Percentiles rank a stretch among this genome's conserved stretches.
These are phyloP conservation scores for Colletotrichum sp. DNA, from an alignment of 2,329 filamentous ascomycete genomes.

Conservation along the genomic window DNA sequence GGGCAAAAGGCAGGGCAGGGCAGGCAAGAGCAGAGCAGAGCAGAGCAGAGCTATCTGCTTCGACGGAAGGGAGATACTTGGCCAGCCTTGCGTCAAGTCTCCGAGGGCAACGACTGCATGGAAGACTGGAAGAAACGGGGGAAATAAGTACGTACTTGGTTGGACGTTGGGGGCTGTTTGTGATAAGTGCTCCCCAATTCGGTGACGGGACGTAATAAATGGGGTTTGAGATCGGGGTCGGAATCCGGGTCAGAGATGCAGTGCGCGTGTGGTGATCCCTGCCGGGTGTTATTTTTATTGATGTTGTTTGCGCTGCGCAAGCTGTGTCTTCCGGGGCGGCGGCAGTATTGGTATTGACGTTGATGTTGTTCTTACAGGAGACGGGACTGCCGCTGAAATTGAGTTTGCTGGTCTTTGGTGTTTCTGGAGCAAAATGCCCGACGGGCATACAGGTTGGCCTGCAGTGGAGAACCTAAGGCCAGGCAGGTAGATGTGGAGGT, in stretches of 20 bases:
- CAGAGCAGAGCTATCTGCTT: not conserved
- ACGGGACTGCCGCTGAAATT: not conserved
- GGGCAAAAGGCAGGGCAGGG: not conserved
- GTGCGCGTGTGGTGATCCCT: not conserved
- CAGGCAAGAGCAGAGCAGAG: no score
- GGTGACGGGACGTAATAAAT: not conserved
- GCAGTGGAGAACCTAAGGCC: not conserved
- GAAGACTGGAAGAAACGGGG: not conserved
- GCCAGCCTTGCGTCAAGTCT: not conserved
- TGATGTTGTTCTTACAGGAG: not conserved
- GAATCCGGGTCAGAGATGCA: constrained; percentile 12
- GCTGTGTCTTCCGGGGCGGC: not conserved
- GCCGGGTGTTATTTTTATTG: not conserved
- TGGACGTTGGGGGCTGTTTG: not conserved
- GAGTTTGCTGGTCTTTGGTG: not conserved
- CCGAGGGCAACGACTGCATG: not conserved
- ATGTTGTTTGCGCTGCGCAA: no score
- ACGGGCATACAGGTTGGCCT: not conserved
- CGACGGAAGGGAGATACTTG: not conserved
- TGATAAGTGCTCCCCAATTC: not conserved
- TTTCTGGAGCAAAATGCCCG: constrained; percentile 13
- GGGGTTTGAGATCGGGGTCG: constrained; percentile 11
- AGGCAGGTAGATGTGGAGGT: not conserved
- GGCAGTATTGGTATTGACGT: not conserved
- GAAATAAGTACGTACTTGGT: not conserved